These are phyloP conservation scores for Salvia rosmarinus DNA, from an alignment of 257 asterid genomes.

Conservation along the genomic window DNA sequence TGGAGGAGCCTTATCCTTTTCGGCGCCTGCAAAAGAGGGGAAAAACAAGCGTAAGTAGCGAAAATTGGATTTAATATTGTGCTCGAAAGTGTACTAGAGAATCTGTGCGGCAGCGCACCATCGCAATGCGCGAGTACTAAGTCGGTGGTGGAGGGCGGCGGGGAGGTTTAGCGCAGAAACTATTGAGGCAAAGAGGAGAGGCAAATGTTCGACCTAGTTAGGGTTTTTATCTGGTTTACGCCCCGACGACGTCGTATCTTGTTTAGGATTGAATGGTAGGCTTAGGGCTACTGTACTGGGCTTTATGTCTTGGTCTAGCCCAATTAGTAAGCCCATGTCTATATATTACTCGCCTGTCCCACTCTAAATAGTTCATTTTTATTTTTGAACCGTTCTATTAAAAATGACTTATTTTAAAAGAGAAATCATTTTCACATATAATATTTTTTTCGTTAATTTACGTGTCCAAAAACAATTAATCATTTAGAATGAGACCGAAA, in stretches of 20 bases:
- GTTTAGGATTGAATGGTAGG: not conserved
- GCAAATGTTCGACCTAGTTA: slow-evolving; percentile 18
- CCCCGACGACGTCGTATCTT: slow-evolving; percentile 28
- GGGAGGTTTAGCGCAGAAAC: not conserved
- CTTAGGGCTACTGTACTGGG: slow-evolving; percentile 8
- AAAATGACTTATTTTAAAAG: too few species aligned
- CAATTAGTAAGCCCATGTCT: not conserved
- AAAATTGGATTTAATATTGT: not conserved
- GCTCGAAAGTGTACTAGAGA: not conserved
- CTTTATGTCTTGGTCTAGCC: not conserved
- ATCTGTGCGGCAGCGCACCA: slow-evolving; percentile 33
- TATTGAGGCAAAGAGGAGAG: slow-evolving; percentile 1
- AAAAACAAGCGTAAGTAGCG: not conserved
- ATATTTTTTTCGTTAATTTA: too few species aligned
- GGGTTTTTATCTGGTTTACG: slow-evolving; percentile 34
- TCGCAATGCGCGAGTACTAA: slow-evolving; percentile 18
- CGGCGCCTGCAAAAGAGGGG: slow-evolving; percentile 65
- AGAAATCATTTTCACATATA: too few species aligned
- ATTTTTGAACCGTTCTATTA: too few species aligned
- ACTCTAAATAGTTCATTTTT: too few species aligned
- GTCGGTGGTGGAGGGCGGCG: slow-evolving; percentile 26
- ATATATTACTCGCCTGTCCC: too few species aligned
- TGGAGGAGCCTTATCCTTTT: slow-evolving; percentile 89
- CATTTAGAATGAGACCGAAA: too few species aligned
- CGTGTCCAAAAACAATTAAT: too few species aligned